Base-by-base conservation (phyloP, 306 rosid species). In the Corylus avellana region DNA sequence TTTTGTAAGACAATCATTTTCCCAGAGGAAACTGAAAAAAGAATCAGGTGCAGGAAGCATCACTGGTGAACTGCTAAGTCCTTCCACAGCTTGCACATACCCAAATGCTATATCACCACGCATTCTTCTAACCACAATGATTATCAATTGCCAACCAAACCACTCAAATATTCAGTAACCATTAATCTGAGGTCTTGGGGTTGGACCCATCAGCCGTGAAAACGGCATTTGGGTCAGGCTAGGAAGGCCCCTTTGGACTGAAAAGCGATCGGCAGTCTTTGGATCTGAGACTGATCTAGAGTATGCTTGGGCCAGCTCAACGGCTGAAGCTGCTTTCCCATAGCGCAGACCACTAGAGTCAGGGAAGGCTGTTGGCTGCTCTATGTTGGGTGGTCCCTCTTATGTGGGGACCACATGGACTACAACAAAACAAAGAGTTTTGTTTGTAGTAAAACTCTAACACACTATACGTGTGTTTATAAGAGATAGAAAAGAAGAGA, bases 301-400 rank as follows among this genome's bases (percentile, higher is more conserved):
- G 89, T 93, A 96, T 72, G 94, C 90, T 88, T 92, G 93, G 47
- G 97, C 99, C 79, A 96, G 98, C 76, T 96, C 99, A 54, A 96
- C 77, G 0, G 99, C 98, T 1, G 99, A 93, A 80, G 99, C 92
- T 49, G 91, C 98, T 84, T 91, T 90, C 73, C 93, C 92, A 0
- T 85, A 57, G 61, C 87, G 91, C 67, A 18, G n/a, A 29, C 91
- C 92, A 55, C 6, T 72, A 51, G 77, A 80, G 64, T 82, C 92
- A 7, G 85, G 74, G 69, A 89, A 78, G 39, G 81, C 72, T 67
- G 85, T 89, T 27, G 87, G 90, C 87, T 80, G 89, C 84, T 91
- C 99, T 20, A 22, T 22, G 22, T 22, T 22, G 22, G 22, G 22
- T 22, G 22, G 22, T 22, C 22, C 22, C 22, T 22, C 22, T 22